Evolutionary conservation across 345 rosid genomes (phyloP).

Genomic region (Eucalyptus tenuipes): DNA sequence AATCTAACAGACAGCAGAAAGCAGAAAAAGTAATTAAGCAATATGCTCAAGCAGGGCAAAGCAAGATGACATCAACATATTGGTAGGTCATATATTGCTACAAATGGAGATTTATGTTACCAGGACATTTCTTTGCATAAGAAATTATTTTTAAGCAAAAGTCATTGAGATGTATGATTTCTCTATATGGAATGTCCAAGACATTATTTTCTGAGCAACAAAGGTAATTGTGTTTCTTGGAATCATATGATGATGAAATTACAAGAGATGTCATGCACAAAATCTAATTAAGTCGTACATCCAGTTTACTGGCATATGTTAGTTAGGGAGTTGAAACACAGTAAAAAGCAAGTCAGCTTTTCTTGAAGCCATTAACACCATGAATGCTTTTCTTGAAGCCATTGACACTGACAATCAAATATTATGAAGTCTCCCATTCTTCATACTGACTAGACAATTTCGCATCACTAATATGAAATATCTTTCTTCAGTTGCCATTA

Average conservation of each 20-base stretch:
- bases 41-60: neutral
- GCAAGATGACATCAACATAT: neutral
- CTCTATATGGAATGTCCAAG: neutral
- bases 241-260: neutral
- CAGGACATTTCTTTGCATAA: neutral
- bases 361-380: neutral
- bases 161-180: neutral
- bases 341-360: neutral
- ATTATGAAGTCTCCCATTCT: neutral
- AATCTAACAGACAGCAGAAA: slow-evolving; percentile 28
- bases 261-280: neutral
- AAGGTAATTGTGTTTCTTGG: neutral
- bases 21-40: neutral
- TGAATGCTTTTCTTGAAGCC: neutral
- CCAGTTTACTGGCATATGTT: neutral
- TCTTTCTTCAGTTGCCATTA: neutral
- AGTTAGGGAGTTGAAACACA: neutral
- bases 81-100: neutral
- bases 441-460: neutral
- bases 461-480: neutral
- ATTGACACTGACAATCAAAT: neutral
- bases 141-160: neutral
- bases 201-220: neutral
- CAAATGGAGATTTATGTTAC: neutral
- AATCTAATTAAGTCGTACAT: neutral